These are phyloP conservation scores for Psilocybe cyanescens DNA, from an alignment of 768 basidiomycete genomes.

Conservation along the genomic window DNA sequence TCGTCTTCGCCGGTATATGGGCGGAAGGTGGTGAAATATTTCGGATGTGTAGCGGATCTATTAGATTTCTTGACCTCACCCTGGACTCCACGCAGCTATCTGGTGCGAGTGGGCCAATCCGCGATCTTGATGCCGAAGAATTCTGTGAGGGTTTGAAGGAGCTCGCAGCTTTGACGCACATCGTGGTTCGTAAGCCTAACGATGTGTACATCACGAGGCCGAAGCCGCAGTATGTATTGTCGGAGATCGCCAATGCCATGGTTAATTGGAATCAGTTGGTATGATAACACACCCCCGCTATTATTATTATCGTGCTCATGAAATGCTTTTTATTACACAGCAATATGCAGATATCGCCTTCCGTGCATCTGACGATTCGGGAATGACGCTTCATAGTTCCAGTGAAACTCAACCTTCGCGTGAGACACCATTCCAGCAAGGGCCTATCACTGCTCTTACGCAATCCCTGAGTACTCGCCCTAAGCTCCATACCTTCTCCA, in stretches of 20 bases:
- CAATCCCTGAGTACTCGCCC: conserved; percentile 42
- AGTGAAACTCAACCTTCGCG: conserved; percentile 3
- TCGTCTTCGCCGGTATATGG: conserved; percentile 47
- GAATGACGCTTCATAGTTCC: conserved; percentile 18
- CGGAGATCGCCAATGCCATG: conserved; percentile 49
- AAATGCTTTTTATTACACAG: conserved; percentile 32
- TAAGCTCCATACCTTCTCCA: conserved; percentile 50
- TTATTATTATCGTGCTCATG: conserved; percentile 1
- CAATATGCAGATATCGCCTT: conserved; percentile 58
- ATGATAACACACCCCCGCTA: conserved; percentile 24
- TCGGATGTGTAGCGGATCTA: conserved; percentile 20
- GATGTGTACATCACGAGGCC: conserved; percentile 59
- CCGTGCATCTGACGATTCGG: conserved; percentile 53
- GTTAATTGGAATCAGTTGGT: conserved; percentile 50
- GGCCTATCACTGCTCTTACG: conserved; percentile 37
- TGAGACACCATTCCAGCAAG: conserved; percentile 12
- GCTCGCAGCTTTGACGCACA: conserved; percentile 41
- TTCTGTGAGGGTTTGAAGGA: conserved; percentile 45
- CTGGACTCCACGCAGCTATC: conserved; percentile 36
- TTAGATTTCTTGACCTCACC: conserved; percentile 40
- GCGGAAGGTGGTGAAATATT: conserved; percentile 43
- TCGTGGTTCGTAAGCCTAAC: conserved; percentile 56
- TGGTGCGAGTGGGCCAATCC: conserved; percentile 8
- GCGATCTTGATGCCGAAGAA: conserved; percentile 32
- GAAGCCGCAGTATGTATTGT: conserved; percentile 47